Evolutionary conservation across 352 stramenopile species (phyloP).

Genomic region (Thalassiosira exigua): DNA sequence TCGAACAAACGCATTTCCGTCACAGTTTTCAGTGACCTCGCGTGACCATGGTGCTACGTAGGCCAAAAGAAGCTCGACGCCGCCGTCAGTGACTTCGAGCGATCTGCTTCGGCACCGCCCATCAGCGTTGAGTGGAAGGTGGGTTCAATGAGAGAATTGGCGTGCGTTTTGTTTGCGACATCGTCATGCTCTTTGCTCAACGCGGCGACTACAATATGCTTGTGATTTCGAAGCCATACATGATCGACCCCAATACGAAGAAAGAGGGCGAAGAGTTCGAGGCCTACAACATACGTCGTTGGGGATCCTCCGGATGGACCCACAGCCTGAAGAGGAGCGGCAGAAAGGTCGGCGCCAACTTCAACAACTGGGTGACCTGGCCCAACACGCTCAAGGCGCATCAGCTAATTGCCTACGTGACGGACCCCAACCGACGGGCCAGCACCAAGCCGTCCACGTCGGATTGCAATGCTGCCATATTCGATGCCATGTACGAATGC

Average conservation of each 20-base stretch:
- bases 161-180: not conserved
- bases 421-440: slow-evolving; percentile 26
- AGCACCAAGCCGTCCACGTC: slow-evolving; percentile 34
- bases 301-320: slow-evolving; percentile 74
- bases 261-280: slow-evolving; percentile 74
- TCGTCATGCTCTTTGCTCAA: slow-evolving; percentile 1
- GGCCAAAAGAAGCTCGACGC: slow-evolving; percentile 73
- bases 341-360: slow-evolving; percentile 68
- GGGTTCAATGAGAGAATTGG: not conserved
- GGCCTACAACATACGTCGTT: slow-evolving; percentile 75
- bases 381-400: slow-evolving; percentile 76
- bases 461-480: slow-evolving; percentile 63
- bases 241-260: slow-evolving; percentile 78
- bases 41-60: slow-evolving; percentile 83
- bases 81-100: slow-evolving; percentile 55
- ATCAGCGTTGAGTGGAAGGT: slow-evolving; percentile 73
- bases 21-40: slow-evolving; percentile 73
- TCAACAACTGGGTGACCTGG: slow-evolving; percentile 80
- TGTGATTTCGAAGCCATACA: slow-evolving; percentile 53
- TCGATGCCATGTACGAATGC: slow-evolving; percentile 77
- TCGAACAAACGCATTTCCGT: slow-evolving; percentile 46
- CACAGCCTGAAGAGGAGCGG: slow-evolving; percentile 64
- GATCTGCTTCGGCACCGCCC: slow-evolving; percentile 12
- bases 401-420: slow-evolving; percentile 74
- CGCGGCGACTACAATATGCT: not conserved